phyloP scores from a whole-genome alignment of 192 early-diverging fungal genomes.

The Coemansia sp. region DNA sequence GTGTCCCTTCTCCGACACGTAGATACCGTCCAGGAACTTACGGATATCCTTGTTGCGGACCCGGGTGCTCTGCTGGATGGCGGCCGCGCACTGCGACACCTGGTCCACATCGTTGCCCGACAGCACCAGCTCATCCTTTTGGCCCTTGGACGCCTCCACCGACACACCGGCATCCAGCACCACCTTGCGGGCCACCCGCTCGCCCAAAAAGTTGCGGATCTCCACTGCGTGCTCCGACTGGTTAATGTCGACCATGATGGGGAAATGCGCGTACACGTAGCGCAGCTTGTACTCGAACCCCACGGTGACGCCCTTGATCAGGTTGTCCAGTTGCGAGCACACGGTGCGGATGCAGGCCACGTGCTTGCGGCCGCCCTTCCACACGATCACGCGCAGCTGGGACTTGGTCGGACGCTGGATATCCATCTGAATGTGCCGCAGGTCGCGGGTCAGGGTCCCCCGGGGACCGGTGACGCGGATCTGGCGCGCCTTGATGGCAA shows the following conservation, averaged over 20 bases:
- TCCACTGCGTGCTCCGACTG: slow-evolving; percentile 75
- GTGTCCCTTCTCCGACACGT: slow-evolving; percentile 80
- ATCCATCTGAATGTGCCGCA: slow-evolving; percentile 94
- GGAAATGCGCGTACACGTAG: slow-evolving; percentile 99
- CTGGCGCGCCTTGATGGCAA: slow-evolving; percentile 83
- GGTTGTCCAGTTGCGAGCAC: slow-evolving; percentile 91
- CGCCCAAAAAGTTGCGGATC: slow-evolving; percentile 98
- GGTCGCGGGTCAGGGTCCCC: slow-evolving; percentile 80
- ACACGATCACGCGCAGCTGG: slow-evolving; percentile 83
- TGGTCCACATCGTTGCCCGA: slow-evolving; percentile 89
- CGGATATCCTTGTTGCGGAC: slow-evolving; percentile 99
- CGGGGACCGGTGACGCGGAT: slow-evolving; percentile 89
- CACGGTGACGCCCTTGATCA: slow-evolving; percentile 98
- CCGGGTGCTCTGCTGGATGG: slow-evolving; percentile 88
- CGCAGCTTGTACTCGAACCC: slow-evolving; percentile 99
- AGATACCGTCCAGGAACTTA: slow-evolving; percentile 99
- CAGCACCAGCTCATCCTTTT: slow-evolving; percentile 95
- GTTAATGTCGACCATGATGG: slow-evolving; percentile 91
- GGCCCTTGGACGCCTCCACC: slow-evolving; percentile 67
- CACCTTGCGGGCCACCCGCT: slow-evolving; percentile 87
- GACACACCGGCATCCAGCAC: slow-evolving; percentile 81
- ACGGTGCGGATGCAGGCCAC: slow-evolving; percentile 97
- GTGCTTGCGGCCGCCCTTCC: slow-evolving; percentile 96
- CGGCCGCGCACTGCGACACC: slow-evolving; percentile 94
- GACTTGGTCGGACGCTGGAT: slow-evolving; percentile 64